These are phyloP conservation scores for Hanseniaspora mollemarum DNA, from an alignment of 805 yeast species.

Conservation along the genomic window DNA sequence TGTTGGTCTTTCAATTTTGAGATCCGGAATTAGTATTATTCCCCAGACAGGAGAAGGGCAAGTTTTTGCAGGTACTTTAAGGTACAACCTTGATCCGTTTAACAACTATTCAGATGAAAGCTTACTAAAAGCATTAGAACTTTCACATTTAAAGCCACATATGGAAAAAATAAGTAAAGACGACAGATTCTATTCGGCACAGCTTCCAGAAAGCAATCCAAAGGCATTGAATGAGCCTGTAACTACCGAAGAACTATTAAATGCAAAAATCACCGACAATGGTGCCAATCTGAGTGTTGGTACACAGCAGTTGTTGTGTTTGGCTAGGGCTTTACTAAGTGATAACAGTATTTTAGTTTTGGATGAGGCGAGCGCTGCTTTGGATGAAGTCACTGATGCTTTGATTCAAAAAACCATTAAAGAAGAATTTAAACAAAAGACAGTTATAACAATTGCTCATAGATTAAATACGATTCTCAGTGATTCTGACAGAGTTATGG, in stretches of 20 bases:
- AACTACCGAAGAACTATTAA: conserved; percentile 29
- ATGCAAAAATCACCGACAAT: conserved; percentile 46
- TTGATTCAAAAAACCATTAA: conserved; percentile 64
- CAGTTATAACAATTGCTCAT: conserved; percentile 81
- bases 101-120: conserved; percentile 37
- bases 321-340: conserved; percentile 72
- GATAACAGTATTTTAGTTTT: conserved; percentile 63
- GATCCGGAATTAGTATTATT: conserved; percentile 52
- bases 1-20: conserved; percentile 42
- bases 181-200: conserved; percentile 12
- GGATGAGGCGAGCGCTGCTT: conserved; percentile 74
- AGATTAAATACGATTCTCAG: conserved; percentile 57
- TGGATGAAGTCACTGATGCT: conserved; percentile 78
- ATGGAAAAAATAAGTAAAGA: conserved; percentile 15
- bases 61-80: conserved; percentile 46
- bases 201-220: conserved; percentile 1
- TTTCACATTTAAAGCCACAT: conserved; percentile 21
- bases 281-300: conserved; percentile 61
- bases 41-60: conserved; percentile 55
- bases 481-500: conserved; percentile 59
- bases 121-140: conserved; percentile 45
- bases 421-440: conserved; percentile 54
- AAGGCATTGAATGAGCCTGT: background rate
- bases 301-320: conserved; percentile 59
- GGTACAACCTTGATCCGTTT: conserved; percentile 56